phyloP scores from a whole-genome alignment of 306 rosid species.

The Prunus davidiana region DNA sequence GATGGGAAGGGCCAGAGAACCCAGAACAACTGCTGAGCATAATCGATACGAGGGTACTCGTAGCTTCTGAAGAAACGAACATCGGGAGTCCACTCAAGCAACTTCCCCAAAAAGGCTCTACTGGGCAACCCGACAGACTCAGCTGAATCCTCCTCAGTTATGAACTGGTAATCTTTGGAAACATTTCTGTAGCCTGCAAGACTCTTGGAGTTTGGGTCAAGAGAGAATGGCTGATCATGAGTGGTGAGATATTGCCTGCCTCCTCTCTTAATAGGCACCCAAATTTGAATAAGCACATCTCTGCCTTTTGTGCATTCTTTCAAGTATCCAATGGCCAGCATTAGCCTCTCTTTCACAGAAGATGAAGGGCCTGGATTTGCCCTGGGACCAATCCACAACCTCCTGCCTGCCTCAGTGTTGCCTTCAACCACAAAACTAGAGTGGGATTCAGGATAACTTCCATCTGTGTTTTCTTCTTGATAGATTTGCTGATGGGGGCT shows the following conservation, averaged over 20 bases:
- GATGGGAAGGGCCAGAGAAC: slow-evolving; percentile 50
- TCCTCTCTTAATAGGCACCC: slow-evolving; percentile 42
- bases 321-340: slow-evolving; percentile 39
- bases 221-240: slow-evolving; percentile 18
- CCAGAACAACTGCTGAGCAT: slow-evolving; percentile 26
- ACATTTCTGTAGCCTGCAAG: slow-evolving; percentile 13
- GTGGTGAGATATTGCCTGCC: slow-evolving; percentile 18
- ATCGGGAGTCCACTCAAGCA: slow-evolving; percentile 35
- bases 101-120: slow-evolving; percentile 12
- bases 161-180: background rate
- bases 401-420: slow-evolving; percentile 19
- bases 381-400: slow-evolving; percentile 51
- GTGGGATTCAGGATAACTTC: background rate
- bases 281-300: slow-evolving; percentile 45
- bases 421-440: slow-evolving; percentile 14
- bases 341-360: slow-evolving; percentile 48
- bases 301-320: slow-evolving; percentile 36
- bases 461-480: slow-evolving; percentile 7
- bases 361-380: slow-evolving; percentile 27
- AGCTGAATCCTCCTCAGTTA: slow-evolving; percentile 15
- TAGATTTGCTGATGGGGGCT: slow-evolving; percentile 20
- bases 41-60: slow-evolving; percentile 32
- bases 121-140: slow-evolving; percentile 13
- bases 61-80: slow-evolving; percentile 41
- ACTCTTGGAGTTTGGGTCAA: slow-evolving; percentile 8